Evolutionary conservation across 441 rosid species (phyloP).

Genomic region (Bruguiera hainesii): DNA sequence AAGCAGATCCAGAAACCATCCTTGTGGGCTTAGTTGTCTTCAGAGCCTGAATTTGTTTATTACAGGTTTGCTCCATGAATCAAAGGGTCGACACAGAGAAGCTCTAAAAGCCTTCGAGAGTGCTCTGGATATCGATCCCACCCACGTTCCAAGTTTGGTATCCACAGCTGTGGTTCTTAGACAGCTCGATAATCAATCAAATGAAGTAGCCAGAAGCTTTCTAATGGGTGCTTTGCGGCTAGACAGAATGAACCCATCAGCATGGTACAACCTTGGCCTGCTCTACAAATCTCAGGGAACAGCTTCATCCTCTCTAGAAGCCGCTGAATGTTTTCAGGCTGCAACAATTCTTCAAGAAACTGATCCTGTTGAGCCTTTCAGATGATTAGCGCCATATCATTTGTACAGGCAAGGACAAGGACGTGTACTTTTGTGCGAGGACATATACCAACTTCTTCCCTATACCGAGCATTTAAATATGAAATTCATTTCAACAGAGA

Average conservation of each 20-base stretch:
- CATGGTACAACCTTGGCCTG: slow-evolving; percentile 86
- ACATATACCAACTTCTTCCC: too few relatives aligned
- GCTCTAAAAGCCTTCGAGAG: slow-evolving; percentile 50
- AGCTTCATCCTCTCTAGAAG: slow-evolving; percentile 44
- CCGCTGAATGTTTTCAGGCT: slow-evolving; percentile 73
- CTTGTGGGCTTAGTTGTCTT: neutral
- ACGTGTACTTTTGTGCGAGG: too few relatives aligned
- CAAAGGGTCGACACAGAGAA: slow-evolving; percentile 52
- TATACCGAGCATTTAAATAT: too few relatives aligned
- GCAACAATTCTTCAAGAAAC: slow-evolving; percentile 66
- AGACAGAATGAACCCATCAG: slow-evolving; percentile 63
- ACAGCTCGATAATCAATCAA: slow-evolving; percentile 39
- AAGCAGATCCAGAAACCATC: neutral
- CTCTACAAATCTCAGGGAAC: slow-evolving; percentile 47
- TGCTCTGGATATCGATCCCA: slow-evolving; percentile 62
- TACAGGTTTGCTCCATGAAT: slow-evolving; percentile 58
- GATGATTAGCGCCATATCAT: slow-evolving; percentile 29
- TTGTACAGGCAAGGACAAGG: too few relatives aligned
- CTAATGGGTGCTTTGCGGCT: slow-evolving; percentile 63
- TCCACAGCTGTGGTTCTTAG: slow-evolving; percentile 57
- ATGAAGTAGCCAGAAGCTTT: slow-evolving; percentile 53
- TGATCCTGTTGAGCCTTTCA: slow-evolving; percentile 78
- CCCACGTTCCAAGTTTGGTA: slow-evolving; percentile 72
- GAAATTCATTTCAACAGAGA: too few relatives aligned
- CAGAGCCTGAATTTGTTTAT: neutral